Conservation (phyloP, 352 stramenopile genomes). For the Globisporangium echinulatum region DNA sequence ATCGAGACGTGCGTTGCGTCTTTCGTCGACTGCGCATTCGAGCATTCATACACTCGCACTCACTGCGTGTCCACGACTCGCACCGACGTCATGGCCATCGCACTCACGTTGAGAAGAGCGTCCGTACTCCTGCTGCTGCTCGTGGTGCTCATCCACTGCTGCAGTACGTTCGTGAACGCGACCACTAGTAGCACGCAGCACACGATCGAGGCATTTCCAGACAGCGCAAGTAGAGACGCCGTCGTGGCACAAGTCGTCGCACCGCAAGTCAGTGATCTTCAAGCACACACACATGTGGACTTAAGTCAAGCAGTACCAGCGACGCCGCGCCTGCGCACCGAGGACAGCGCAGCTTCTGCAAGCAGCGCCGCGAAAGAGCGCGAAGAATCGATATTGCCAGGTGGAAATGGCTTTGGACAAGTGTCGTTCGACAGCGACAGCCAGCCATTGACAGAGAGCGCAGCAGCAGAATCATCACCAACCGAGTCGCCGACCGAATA, state of each 20-base stretch:
- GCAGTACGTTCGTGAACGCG: background rate
- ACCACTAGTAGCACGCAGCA: background rate
- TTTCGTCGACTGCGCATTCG: too few species aligned
- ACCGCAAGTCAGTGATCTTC: conserved; percentile 1
- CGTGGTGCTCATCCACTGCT: too few species aligned
- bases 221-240: background rate
- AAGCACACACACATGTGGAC: too few species aligned
- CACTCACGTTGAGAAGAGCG: too few species aligned
- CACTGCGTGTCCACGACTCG: too few species aligned
- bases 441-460: conserved; percentile 5
- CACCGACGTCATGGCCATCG: too few species aligned
- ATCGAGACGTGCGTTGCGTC: too few species aligned
- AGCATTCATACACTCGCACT: too few species aligned
- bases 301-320: background rate
- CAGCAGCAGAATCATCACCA: conserved; percentile 2
- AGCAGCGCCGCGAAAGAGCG: background rate
- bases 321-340: background rate
- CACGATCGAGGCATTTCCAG: conserved; percentile 4
- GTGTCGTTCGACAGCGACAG: conserved; percentile 22
- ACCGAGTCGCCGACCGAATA: conserved; percentile 16
- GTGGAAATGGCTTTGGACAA: conserved; percentile 26
- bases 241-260: conserved; percentile 7
- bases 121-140: too few species aligned
- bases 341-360: background rate
- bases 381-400: background rate